A percentile compares a stretch with the other conserved stretches of the same genome.
Evolutionary conservation across 176 grass and related monocot species (phyloP).

Genomic region (Pontederia paniculata): DNA sequence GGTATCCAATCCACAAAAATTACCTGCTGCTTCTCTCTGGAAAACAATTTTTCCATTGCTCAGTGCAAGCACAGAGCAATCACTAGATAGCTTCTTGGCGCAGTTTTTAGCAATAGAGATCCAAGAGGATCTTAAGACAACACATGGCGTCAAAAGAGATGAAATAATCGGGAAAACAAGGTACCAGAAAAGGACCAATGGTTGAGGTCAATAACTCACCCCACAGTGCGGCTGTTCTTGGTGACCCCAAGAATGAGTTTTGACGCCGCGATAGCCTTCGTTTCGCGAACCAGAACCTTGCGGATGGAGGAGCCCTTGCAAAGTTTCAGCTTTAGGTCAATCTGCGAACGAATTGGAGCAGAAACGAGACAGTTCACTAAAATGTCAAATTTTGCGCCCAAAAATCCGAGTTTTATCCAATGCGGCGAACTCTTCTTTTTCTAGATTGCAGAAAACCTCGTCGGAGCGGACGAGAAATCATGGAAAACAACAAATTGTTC

Average conservation of each 20-base stretch:
- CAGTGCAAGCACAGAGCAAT: constrained; percentile 64
- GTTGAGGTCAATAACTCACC: constrained; percentile 22
- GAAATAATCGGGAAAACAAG: neutral
- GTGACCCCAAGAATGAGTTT: constrained; percentile 57
- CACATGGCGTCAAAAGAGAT: neutral
- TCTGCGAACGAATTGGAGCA: constrained; percentile 24
- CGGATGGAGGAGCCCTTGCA: constrained; percentile 67
- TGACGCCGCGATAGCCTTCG: constrained; percentile 43
- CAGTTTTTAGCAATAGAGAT: constrained; percentile 72
- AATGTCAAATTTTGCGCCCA: neutral
- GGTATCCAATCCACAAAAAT: neutral
- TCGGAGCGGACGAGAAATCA: no score
- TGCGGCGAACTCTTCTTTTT: no score
- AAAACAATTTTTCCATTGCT: constrained; percentile 77
- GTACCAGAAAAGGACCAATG: constrained; percentile 7
- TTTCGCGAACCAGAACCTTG: constrained; percentile 63
- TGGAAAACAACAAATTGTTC: no score
- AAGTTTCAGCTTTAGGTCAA: constrained; percentile 85
- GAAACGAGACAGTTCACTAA: neutral
- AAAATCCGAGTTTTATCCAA: neutral
- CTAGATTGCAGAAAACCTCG: no score
- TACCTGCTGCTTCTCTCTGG: constrained; percentile 25
- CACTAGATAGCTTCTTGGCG: constrained; percentile 51
- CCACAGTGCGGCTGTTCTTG: constrained; percentile 37
- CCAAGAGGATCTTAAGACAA: constrained; percentile 31